phyloP scores from a whole-genome alignment of 2,329 filamentous ascomycete genomes.

The Scedosporium minutisporum region DNA sequence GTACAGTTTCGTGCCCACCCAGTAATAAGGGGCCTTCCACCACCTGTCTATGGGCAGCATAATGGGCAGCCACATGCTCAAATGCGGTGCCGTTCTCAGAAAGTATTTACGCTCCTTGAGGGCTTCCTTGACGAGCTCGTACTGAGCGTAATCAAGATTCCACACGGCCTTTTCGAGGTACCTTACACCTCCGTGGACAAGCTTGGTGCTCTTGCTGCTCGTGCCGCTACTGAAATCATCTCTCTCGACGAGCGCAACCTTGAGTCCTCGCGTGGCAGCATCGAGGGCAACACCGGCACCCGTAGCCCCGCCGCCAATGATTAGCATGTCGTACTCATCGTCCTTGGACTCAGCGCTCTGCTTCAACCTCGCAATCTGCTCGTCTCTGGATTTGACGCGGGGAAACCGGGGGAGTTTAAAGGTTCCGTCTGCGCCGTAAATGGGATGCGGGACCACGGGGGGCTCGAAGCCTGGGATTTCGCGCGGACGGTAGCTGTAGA shows the following conservation, averaged over 20 bases:
- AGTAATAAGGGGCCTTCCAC: constrained; percentile 72
- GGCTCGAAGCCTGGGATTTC: constrained; percentile 62
- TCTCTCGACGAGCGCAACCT: constrained; percentile 61
- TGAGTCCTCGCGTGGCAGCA: constrained; percentile 60
- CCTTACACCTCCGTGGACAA: constrained; percentile 67
- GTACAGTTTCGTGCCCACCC: constrained; percentile 71
- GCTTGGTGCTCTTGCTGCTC: constrained; percentile 66
- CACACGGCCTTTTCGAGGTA: constrained; percentile 69
- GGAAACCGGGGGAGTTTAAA: constrained; percentile 60
- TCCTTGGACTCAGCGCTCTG: constrained; percentile 21
- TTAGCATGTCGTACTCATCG: constrained; percentile 56
- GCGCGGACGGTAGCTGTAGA: constrained; percentile 55
- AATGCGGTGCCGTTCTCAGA: constrained; percentile 63
- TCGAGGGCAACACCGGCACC: constrained; percentile 63
- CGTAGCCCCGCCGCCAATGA: constrained; percentile 64
- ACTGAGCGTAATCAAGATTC: constrained; percentile 66
- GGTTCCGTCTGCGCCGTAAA: constrained; percentile 57
- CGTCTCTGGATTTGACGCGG: constrained; percentile 48
- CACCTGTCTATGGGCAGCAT: constrained; percentile 67
- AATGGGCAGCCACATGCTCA: constrained; percentile 65
- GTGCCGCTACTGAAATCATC: constrained; percentile 68
- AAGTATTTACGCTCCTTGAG: constrained; percentile 68
- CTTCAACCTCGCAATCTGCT: constrained; percentile 54
- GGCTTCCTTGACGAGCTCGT: constrained; percentile 61
- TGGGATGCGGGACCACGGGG: constrained; percentile 60